Percentiles rank a stretch among this genome's conserved stretches.
phyloP scores from a whole-genome alignment of 345 rosid species.

The Melaleuca quinquenervia region DNA sequence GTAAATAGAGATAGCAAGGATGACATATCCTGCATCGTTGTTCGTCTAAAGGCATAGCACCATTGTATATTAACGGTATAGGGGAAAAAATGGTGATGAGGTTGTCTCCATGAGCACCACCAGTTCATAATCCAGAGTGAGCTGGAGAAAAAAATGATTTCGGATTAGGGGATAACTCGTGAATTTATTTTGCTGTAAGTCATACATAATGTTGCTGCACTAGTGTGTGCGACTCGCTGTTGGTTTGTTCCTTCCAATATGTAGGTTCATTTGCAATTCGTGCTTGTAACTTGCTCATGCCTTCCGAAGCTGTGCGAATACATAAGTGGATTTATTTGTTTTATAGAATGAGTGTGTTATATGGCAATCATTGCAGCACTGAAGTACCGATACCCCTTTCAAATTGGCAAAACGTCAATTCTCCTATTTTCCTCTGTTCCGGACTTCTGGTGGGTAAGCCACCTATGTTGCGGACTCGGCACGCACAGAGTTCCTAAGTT shows the following conservation, averaged over 20 bases:
- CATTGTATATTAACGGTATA: background rate
- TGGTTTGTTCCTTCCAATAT: background rate
- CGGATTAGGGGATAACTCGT: background rate
- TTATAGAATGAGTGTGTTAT: background rate
- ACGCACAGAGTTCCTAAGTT: too few species aligned
- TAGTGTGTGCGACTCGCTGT: background rate
- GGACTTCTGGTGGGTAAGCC: background rate
- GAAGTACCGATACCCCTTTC: background rate
- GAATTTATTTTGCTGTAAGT: background rate
- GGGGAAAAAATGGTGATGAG: background rate
- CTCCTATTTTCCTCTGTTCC: background rate
- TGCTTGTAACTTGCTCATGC: background rate
- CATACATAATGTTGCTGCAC: background rate
- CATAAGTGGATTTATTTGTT: background rate
- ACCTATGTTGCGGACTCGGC: background rate
- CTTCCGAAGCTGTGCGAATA: background rate
- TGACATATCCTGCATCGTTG: slow-evolving; percentile 61
- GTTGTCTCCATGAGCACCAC: background rate
- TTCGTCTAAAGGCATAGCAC: slow-evolving; percentile 28
- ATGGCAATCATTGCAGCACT: background rate
- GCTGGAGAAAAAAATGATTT: background rate
- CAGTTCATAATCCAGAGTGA: background rate
- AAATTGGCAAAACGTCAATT: background rate
- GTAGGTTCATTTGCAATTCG: background rate
- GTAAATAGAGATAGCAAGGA: slow-evolving; percentile 45